Evolutionary conservation across 495 filamentous ascomycete species (phyloP).

Genomic region (Geoglossum glabrum): DNA sequence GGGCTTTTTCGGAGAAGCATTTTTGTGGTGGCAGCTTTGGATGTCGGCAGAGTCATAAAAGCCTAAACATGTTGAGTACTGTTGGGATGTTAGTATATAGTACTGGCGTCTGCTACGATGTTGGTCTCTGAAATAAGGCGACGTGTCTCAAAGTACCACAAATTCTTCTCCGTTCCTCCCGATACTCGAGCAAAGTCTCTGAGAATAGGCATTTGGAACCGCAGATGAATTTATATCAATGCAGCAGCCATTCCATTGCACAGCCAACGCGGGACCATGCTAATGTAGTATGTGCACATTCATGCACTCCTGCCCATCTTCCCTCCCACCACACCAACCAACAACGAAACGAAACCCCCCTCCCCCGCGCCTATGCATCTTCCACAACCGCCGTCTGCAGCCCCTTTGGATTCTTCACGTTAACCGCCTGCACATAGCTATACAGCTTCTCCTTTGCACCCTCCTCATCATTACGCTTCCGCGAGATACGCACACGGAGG

Average conservation of each 20-base stretch:
- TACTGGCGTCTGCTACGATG: too few relatives aligned
- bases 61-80: background rate
- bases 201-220: background rate
- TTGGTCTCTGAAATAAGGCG: too few relatives aligned
- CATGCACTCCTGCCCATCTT: background rate
- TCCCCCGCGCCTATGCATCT: constrained; percentile 1
- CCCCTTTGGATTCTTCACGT: constrained; percentile 97
- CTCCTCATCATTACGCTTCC: constrained; percentile 99
- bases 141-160: too few relatives aligned
- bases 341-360: too few relatives aligned
- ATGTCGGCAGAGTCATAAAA: background rate
- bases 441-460: constrained; percentile 96
- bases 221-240: background rate
- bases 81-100: too few relatives aligned
- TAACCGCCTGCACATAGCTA: constrained; percentile 97
- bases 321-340: background rate
- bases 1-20: background rate
- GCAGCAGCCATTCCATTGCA: background rate
- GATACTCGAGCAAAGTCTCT: too few relatives aligned
- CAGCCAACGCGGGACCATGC: background rate
- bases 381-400: constrained; percentile 63
- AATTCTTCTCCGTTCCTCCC: too few relatives aligned
- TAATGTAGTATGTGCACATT: background rate
- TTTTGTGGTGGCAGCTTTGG: background rate
- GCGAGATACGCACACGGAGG: constrained; percentile 90